Evolutionary conservation across 352 stramenopile genomes (phyloP).

Genomic region (Plasmopara viticola): DNA sequence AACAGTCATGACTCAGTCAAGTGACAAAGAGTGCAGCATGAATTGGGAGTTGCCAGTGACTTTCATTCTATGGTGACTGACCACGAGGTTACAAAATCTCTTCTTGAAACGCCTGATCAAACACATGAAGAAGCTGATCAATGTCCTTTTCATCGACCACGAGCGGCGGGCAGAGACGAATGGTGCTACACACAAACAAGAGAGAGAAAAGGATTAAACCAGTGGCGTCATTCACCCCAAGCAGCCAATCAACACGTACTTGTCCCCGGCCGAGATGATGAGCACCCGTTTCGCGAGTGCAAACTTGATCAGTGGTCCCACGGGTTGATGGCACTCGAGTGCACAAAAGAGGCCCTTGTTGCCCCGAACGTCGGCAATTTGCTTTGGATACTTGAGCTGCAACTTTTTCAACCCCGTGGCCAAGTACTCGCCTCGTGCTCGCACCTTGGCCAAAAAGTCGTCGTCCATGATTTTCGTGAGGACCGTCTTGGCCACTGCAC

Average conservation of each 20-base stretch:
- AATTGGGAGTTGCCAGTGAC: neutral
- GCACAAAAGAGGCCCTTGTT: conserved; percentile 74
- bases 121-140: conserved; percentile 52
- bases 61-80: neutral
- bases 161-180: conserved; percentile 79
- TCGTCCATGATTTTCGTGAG: conserved; percentile 67
- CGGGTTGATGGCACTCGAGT: conserved; percentile 64
- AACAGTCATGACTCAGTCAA: neutral
- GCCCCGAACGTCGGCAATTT: conserved; percentile 66
- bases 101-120: conserved; percentile 59
- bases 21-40: neutral
- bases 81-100: conserved; percentile 36
- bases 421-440: conserved; percentile 62
- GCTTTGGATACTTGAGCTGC: conserved; percentile 66
- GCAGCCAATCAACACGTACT: conserved; percentile 32
- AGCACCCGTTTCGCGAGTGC: conserved; percentile 70
- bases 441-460: conserved; percentile 62
- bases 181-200: conserved; percentile 33
- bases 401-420: conserved; percentile 47
- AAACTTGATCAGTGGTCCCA: conserved; percentile 60
- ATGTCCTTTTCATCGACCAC: conserved; percentile 81
- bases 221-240: neutral
- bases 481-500: conserved; percentile 83
- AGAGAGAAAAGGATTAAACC: too few species aligned
- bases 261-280: conserved; percentile 78